Evolutionary conservation across 169 alveolate genomes (phyloP), one percentile per base, ranked within the genome.

Genomic region (Plasmodium reichenowi): DNA sequence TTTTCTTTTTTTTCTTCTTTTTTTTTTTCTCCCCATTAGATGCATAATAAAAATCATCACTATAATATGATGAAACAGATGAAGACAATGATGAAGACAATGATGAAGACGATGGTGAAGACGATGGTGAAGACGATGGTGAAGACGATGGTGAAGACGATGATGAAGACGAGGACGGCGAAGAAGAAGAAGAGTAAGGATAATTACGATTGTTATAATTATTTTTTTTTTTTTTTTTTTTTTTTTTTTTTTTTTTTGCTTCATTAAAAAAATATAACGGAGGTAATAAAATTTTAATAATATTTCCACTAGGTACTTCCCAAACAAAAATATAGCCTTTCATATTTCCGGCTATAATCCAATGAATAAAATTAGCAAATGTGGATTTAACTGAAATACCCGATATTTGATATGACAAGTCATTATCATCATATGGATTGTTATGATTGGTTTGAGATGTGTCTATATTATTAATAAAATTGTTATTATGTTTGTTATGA

Each of bases 241-340:
- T 32, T 54, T n/a, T 54, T 22, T 17, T 64, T 20, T 71, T 71
- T 20, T 47, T 71, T 32, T 68, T 83, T 10, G 59, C 32, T 48
- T 83, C 54, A 29, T 32, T 15, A 72, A 83, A 83, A 67, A 83
- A 8, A 48, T 83, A 45, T 3, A 24, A 15, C 7, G 92, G 92
- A n/a, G 58, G 75, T 8, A 52, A 54, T 13, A 86, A 15, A 43
- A 86, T 86, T 71, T 86, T 86, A 22, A 86, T 71, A 38, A 86
- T 2, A 50, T 59, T 86, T 32, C 88, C 92, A 60, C 92, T 86
- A n/a, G 92, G 92, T 1, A 86, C 92, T 64, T 86, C 92, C 92
- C 92, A 86, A 22, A 86, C 87, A 54, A 86, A 86, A 38, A 86
- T 86, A 38, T 86, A 52, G 2, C 92, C 92, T 56, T 62, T 64